Base-by-base conservation (phyloP, 2,329 filamentous ascomycete species). In the Trichoderma semiorbis region DNA sequence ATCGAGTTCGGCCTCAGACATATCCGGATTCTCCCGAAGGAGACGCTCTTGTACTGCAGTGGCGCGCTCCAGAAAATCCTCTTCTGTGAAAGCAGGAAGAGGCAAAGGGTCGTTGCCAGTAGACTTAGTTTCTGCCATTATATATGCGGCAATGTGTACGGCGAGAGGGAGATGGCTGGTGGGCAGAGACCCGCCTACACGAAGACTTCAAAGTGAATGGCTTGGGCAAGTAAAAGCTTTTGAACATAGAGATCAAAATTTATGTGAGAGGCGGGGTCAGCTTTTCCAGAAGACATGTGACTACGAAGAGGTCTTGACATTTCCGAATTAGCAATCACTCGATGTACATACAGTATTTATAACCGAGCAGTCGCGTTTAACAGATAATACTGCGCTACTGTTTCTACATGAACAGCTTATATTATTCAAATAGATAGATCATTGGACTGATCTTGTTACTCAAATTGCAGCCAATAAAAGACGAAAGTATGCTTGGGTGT, bases 371-470 rank as follows among this genome's bases (percentile, higher is more conserved):
- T 43, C 39, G 39, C 39, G 16, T n/a, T 43, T 43, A 10, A 43
- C 39, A 5, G 39, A 7, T 43, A 43, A 10, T 43, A 18, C 0
- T 43, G 39, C 16, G 39, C 39, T 43, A n/a, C 7, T 39, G 3
- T 3, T 43, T 43, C 0, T n/a, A n/a, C 3, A 43, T n/a, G 39
- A 4, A 43, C 39, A n/a, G 7, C 7, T 43, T 18, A 5, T n/a
- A n/a, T 18, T n/a, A 1, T n/a, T 43, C 16, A 43, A 43, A 10
- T 43, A 8, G n/a, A 43, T 0, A 10, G 16, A n/a, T 43, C 7
- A n/a, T 43, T n/a, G 1, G 0, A n/a, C 16, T n/a, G 3, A 1
- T 0, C 7, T 43, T 43, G 39, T 18, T 43, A 0, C 16, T 43
- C 0, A 43, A 43, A 0, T 18, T 43, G 16, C 3, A n/a, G 39